Evolutionary conservation across 257 asterid species (phyloP).

Genomic region (Solanum virginianum): DNA sequence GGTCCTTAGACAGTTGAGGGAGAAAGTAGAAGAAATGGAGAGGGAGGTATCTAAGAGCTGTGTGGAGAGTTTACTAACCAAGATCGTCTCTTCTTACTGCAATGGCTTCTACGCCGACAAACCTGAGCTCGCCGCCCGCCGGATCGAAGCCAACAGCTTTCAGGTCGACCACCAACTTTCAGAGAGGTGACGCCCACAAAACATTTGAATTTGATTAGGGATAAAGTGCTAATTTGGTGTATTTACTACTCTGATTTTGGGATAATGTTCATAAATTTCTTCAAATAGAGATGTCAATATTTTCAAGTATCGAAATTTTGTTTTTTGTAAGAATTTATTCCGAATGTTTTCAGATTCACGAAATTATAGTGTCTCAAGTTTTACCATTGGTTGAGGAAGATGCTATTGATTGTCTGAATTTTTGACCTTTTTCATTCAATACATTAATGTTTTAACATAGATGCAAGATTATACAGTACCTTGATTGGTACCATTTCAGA

Average conservation of each 20-base stretch:
- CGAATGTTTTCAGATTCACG: not conserved
- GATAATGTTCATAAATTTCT: not conserved
- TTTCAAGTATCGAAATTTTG: not conserved
- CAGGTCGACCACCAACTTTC: conserved; percentile 92
- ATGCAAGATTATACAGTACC: too few relatives aligned
- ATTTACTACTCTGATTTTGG: not conserved
- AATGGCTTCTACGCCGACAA: conserved; percentile 72
- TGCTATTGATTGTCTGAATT: not conserved
- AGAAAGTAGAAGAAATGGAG: conserved; percentile 21
- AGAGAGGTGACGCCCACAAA: conserved; percentile 37
- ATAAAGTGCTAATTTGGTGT: not conserved
- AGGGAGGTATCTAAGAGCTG: conserved; percentile 90
- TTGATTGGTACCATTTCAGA: too few relatives aligned
- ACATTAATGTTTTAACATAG: too few relatives aligned
- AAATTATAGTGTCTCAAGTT: not conserved
- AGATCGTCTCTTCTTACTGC: conserved; percentile 70
- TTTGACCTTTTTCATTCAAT: not conserved
- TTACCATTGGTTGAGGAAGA: not conserved
- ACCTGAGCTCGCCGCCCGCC: conserved; percentile 90
- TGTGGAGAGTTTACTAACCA: conserved; percentile 79
- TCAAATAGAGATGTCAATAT: not conserved
- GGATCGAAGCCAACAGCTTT: conserved; percentile 96
- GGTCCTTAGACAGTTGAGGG: not conserved
- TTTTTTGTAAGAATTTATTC: not conserved
- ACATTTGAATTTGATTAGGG: not conserved